A percentile compares a stretch with the other conserved stretches of the same genome.
These are phyloP conservation scores for Ophiosphaerella herpotricha DNA, from an alignment of 2,329 filamentous ascomycete genomes.

Conservation along the genomic window DNA sequence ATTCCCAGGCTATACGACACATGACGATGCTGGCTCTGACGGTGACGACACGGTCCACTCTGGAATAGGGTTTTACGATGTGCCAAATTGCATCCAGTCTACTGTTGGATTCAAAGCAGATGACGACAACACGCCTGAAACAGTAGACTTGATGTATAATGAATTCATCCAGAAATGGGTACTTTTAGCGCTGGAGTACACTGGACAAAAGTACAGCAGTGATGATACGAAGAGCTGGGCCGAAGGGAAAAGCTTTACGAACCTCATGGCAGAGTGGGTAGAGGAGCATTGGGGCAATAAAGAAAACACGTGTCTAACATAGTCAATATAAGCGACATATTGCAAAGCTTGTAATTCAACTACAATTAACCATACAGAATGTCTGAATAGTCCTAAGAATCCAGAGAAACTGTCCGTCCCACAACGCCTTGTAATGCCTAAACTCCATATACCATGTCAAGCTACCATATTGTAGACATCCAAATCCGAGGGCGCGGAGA, in stretches of 20 bases:
- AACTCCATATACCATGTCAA: neutral
- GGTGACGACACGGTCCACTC: conserved; percentile 90
- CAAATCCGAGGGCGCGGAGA: neutral
- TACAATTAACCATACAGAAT: neutral
- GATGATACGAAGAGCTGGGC: conserved; percentile 59
- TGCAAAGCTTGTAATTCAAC: neutral
- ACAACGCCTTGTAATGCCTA: neutral
- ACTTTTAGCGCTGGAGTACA: conserved; percentile 70
- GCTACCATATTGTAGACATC: neutral
- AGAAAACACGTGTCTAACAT: conserved; percentile 21
- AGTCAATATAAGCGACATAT: neutral
- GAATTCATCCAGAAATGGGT: conserved; percentile 89
- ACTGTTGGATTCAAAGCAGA: conserved; percentile 60
- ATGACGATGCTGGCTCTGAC: conserved; percentile 78
- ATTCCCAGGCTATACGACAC: conserved; percentile 85
- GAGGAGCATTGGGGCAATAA: conserved; percentile 56
- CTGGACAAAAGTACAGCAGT: conserved; percentile 56
- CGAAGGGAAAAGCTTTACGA: conserved; percentile 59
- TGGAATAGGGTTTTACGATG: conserved; percentile 71
- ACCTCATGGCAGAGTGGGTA: conserved; percentile 65
- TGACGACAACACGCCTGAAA: conserved; percentile 61
- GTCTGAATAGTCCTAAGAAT: neutral
- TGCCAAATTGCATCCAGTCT: conserved; percentile 84
- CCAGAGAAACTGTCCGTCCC: neutral
- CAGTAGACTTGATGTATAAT: conserved; percentile 86